Evolutionary conservation across 2,329 filamentous ascomycete species (phyloP).

Genomic region (Lomentospora prolificans): DNA sequence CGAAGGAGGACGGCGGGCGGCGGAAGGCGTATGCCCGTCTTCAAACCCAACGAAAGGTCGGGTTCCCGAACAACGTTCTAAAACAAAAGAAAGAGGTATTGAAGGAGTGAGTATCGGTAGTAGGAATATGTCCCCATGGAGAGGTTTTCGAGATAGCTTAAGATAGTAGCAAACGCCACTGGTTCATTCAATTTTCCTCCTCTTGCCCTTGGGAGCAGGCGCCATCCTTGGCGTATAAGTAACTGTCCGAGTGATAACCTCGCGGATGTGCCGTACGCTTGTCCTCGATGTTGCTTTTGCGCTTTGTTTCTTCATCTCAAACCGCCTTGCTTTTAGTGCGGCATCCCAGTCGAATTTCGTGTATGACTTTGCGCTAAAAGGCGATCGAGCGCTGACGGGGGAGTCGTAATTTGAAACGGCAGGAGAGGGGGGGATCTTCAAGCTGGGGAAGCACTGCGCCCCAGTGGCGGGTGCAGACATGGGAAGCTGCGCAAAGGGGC

Average conservation of each 20-base stretch:
- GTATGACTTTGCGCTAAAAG: conserved; percentile 58
- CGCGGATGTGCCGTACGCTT: conserved; percentile 62
- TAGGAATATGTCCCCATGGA: background rate
- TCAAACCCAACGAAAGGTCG: background rate
- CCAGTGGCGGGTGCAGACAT: conserved; percentile 52
- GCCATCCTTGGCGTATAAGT: conserved; percentile 83
- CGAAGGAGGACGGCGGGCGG: background rate
- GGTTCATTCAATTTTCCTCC: conserved; percentile 56
- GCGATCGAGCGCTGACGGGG: conserved; percentile 64
- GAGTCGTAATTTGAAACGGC: conserved; percentile 56
- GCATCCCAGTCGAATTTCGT: conserved; percentile 74
- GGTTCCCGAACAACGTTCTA: background rate
- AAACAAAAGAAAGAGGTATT: background rate
- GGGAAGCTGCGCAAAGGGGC: conserved; percentile 45
- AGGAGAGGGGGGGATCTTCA: conserved; percentile 72
- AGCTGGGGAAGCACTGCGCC: conserved; percentile 50
- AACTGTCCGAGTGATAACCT: conserved; percentile 89
- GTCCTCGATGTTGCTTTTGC: conserved; percentile 36
- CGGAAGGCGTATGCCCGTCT: background rate
- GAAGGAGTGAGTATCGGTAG: background rate
- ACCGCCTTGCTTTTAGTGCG: conserved; percentile 56
- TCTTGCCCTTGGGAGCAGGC: conserved; percentile 85
- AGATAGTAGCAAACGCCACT: background rate
- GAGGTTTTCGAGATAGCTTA: background rate
- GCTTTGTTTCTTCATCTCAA: conserved; percentile 43